phyloP scores from a whole-genome alignment of 371 early-diverging fungal genomes.

The Mortierella sp. region DNA sequence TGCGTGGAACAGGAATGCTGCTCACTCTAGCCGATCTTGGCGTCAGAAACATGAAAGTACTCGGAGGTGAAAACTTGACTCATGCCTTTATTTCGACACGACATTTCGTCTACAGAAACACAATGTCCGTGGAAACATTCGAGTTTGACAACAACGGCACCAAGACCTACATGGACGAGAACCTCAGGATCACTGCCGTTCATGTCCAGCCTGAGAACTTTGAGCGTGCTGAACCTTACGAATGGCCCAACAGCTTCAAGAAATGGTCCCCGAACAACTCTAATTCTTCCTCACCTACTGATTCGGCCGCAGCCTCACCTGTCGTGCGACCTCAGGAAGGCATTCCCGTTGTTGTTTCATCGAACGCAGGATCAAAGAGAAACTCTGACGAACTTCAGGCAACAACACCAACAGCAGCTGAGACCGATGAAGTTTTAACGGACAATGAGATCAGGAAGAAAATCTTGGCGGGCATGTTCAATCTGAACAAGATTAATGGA shows the following conservation, averaged over 20 bases:
- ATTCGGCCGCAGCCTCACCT: constrained; percentile 1
- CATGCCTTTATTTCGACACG: constrained; percentile 87
- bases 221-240: constrained; percentile 9
- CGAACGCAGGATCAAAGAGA: constrained; percentile 29
- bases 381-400: constrained; percentile 18
- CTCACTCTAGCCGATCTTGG: constrained; percentile 90
- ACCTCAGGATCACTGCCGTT: constrained; percentile 73
- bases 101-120: constrained; percentile 78
- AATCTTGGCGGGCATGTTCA: constrained; percentile 59
- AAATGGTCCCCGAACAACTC: neutral
- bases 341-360: neutral
- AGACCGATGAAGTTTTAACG: neutral
- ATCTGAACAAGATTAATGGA: constrained; percentile 26
- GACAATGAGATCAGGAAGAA: constrained; percentile 23
- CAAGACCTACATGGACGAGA: constrained; percentile 65
- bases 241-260: constrained; percentile 10
- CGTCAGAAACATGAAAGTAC: constrained; percentile 63
- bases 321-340: neutral
- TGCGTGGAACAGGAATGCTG: constrained; percentile 91
- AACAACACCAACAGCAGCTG: neutral
- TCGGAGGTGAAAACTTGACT: constrained; percentile 82
- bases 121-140: constrained; percentile 20
- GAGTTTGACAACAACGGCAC: constrained; percentile 32
- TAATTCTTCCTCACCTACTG: constrained; percentile 2
- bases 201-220: constrained; percentile 61